Evolutionary conservation across 2,329 filamentous ascomycete species (phyloP).

Genomic region (Rhynchosporium secalis): DNA sequence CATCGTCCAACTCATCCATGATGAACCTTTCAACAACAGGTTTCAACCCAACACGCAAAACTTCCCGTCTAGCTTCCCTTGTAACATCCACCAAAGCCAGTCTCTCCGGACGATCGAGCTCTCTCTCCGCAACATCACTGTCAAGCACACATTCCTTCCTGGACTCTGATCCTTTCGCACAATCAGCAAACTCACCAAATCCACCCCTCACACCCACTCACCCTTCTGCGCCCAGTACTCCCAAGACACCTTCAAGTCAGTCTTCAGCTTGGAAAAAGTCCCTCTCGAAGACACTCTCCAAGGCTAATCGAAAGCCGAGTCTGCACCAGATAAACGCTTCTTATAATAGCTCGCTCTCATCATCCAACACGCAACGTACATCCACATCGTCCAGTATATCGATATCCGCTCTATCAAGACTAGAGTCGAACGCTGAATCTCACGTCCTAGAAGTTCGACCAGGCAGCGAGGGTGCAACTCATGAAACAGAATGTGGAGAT

Average conservation of each 20-base stretch:
- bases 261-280: constrained; percentile 31
- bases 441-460: constrained; percentile 1
- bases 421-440: constrained; percentile 14
- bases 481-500: background rate
- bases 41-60: constrained; percentile 24
- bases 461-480: background rate
- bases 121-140: constrained; percentile 2
- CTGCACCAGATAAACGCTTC: constrained; percentile 28
- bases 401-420: background rate
- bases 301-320: constrained; percentile 27
- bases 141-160: constrained; percentile 33
- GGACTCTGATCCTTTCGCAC: constrained; percentile 33
- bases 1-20: constrained; percentile 15
- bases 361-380: background rate
- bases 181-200: constrained; percentile 4
- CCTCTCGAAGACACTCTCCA: constrained; percentile 24
- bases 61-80: constrained; percentile 26
- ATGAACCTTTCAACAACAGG: constrained; percentile 14
- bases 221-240: constrained; percentile 18
- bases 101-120: constrained; percentile 8
- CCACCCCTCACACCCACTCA: constrained; percentile 13
- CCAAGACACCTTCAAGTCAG: constrained; percentile 30
- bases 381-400: background rate
- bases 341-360: constrained; percentile 16
- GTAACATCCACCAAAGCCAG: constrained; percentile 25